Evolutionary conservation across 805 yeast species (phyloP).

Genomic region (Brettanomyces sp.): DNA sequence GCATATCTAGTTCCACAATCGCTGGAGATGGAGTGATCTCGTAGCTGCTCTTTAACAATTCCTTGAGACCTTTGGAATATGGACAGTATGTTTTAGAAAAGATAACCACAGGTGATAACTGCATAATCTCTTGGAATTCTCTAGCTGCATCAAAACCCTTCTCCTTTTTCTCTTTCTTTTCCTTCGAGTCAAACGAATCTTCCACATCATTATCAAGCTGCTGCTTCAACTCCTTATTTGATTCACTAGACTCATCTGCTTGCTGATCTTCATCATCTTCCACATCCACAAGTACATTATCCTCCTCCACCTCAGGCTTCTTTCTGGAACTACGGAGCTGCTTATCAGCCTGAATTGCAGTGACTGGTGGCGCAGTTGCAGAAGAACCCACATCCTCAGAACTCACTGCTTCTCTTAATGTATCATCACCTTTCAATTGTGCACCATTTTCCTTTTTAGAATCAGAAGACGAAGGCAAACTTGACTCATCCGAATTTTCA

Average conservation of each 20-base stretch:
- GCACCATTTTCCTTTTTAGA: background rate
- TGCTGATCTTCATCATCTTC: slow-evolving; percentile 5
- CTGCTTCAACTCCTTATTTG: background rate
- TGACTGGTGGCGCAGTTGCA: background rate
- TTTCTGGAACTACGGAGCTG: background rate
- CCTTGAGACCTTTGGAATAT: slow-evolving; percentile 62
- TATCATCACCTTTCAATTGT: background rate
- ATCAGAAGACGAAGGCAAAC: background rate
- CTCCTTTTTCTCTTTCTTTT: background rate
- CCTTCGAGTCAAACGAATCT: background rate
- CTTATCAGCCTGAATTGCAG: background rate
- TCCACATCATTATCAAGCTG: background rate
- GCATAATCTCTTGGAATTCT: slow-evolving; percentile 48
- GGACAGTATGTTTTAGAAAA: slow-evolving; percentile 66
- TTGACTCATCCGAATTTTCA: background rate
- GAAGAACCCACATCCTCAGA: background rate
- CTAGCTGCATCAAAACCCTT: slow-evolving; percentile 31
- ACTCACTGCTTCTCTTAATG: background rate
- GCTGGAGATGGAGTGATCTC: slow-evolving; percentile 62
- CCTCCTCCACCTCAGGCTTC: background rate
- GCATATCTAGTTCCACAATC: slow-evolving; percentile 77
- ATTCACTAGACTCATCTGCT: slow-evolving; percentile 1
- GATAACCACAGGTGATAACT: slow-evolving; percentile 55
- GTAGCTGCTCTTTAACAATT: slow-evolving; percentile 52
- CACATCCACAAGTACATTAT: background rate